A percentile compares a stretch with the other conserved stretches of the same genome.
Conservation (phyloP, 192 early-diverging fungal species). For the Linnemannia schmuckeri region DNA sequence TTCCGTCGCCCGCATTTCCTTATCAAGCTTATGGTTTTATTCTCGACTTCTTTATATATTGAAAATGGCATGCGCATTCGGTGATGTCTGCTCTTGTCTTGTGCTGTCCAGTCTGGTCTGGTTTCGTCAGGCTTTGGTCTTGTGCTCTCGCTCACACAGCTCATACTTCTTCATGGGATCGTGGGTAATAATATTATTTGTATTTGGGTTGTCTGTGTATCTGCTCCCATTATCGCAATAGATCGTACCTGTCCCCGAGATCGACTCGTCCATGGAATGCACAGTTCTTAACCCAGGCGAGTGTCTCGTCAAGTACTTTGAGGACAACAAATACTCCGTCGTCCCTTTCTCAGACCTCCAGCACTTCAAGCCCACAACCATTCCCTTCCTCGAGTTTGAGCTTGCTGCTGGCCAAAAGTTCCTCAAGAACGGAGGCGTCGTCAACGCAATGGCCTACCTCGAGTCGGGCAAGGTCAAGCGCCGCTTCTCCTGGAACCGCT, state of each 20-base stretch:
- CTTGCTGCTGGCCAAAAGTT: slow-evolving; percentile 47
- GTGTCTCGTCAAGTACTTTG: slow-evolving; percentile 57
- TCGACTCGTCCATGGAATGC: slow-evolving; percentile 52
- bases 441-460: slow-evolving; percentile 46
- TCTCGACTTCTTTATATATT: not conserved
- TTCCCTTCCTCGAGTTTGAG: slow-evolving; percentile 50
- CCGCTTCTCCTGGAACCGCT: slow-evolving; percentile 55
- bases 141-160: slow-evolving; percentile 8
- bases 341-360: slow-evolving; percentile 48
- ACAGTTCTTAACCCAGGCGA: slow-evolving; percentile 42
- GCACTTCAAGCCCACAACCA: slow-evolving; percentile 49
- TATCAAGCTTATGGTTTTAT: slow-evolving; percentile 36
- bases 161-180: slow-evolving; percentile 16
- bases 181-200: slow-evolving; percentile 24
- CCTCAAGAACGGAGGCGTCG: slow-evolving; percentile 51
- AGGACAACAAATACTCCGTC: slow-evolving; percentile 56
- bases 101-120: not conserved
- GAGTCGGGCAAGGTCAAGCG: slow-evolving; percentile 51
- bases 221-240: slow-evolving; percentile 3
- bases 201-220: not conserved
- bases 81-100: not conserved
- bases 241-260: slow-evolving; percentile 55
- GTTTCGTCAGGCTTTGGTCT: not conserved
- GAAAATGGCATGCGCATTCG: slow-evolving; percentile 29
- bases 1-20: slow-evolving; percentile 15